Conservation (phyloP, 2,329 filamentous ascomycete species). For the Phaeophleospora eucalypticola region DNA sequence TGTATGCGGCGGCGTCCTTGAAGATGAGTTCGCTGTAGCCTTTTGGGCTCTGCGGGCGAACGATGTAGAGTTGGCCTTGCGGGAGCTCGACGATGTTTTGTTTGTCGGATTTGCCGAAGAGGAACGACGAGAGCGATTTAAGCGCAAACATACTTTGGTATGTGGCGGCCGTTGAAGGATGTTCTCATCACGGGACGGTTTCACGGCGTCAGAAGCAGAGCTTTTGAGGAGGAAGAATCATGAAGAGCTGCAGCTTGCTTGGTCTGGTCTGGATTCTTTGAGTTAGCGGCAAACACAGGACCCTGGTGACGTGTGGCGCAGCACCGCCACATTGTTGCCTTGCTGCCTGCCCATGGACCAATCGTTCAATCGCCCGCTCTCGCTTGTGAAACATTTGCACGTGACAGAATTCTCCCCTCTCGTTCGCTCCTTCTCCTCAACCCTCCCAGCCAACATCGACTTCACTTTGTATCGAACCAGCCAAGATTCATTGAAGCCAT, state of each 20-base stretch:
- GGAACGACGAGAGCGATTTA: constrained; percentile 59
- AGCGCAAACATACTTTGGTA: constrained; percentile 30
- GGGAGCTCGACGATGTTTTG: constrained; percentile 92
- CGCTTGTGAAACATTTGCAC: neutral
- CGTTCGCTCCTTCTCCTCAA: neutral
- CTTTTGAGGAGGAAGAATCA: neutral
- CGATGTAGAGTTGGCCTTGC: constrained; percentile 94
- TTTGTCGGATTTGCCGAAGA: constrained; percentile 84
- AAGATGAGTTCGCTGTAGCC: constrained; percentile 97
- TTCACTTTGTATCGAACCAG: too few species aligned
- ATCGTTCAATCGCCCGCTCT: neutral
- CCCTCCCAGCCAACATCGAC: too few species aligned
- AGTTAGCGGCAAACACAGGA: too few species aligned
- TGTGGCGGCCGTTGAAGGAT: constrained; percentile 1
- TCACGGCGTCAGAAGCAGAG: neutral
- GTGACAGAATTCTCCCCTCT: neutral
- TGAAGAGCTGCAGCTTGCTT: neutral
- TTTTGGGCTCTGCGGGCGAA: constrained; percentile 90
- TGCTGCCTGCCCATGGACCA: neutral
- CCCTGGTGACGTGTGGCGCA: neutral
- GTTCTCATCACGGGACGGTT: constrained; percentile 12
- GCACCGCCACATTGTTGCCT: neutral
- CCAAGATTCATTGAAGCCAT: too few species aligned
- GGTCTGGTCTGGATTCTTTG: neutral
- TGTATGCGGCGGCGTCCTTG: constrained; percentile 89